Conservation (phyloP, 495 filamentous ascomycete genomes). For the Penicillium diatomitis region DNA sequence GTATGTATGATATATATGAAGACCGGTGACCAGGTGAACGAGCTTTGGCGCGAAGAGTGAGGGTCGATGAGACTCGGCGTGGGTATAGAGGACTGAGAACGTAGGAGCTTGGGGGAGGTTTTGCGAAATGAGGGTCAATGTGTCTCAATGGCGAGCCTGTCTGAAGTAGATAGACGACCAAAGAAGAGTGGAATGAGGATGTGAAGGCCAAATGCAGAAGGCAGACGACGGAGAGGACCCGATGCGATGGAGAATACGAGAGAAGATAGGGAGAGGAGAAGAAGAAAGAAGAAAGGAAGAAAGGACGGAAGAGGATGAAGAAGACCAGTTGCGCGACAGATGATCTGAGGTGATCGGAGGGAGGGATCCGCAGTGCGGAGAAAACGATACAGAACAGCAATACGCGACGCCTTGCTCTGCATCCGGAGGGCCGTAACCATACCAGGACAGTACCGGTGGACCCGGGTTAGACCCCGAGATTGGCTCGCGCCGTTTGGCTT, state of each 20-base stretch:
- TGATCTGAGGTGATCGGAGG: conserved; percentile 23
- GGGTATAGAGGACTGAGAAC: no score
- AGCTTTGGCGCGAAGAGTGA: conserved; percentile 4
- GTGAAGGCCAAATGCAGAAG: conserved; percentile 1
- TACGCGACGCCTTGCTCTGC: conserved; percentile 1
- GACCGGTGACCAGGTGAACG: conserved; percentile 7
- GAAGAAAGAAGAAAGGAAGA: conserved; percentile 10
- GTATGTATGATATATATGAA: conserved; percentile 9
- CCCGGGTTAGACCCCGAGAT: not conserved
- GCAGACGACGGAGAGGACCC: conserved; percentile 5
- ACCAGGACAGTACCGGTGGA: conserved; percentile 4
- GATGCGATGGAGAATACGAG: not conserved
- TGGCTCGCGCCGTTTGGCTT: conserved; percentile 7
- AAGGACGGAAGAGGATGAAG: conserved; percentile 1
- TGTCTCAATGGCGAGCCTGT: no score
- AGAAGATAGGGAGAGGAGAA: not conserved
- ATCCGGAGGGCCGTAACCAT: conserved; percentile 9
- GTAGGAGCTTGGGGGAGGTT: no score
- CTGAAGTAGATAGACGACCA: no score
- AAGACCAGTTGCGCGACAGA: not conserved
- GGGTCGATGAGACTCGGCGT: not conserved
- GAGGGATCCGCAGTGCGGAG: conserved; percentile 26
- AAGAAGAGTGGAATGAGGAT: no score
- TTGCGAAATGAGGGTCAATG: no score
- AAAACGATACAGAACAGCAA: conserved; percentile 21